Conservation (phyloP, 768 basidiomycete genomes). For the Termitomyces sp. region DNA sequence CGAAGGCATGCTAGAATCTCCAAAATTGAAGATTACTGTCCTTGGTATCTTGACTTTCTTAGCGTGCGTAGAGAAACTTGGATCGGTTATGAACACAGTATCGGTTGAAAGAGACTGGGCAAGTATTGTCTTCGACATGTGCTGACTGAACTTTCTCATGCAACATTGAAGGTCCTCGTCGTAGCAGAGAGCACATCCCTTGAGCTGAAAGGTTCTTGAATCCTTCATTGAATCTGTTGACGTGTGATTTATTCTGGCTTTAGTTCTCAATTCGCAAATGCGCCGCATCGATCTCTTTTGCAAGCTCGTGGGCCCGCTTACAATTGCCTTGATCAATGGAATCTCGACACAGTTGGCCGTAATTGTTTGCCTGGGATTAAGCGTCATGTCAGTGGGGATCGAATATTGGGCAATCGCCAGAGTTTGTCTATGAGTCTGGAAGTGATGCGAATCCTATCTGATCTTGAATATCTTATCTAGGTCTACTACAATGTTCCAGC, state of each 20-base stretch:
- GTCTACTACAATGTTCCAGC: constrained; percentile 2
- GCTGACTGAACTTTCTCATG: neutral
- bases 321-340: constrained; percentile 19
- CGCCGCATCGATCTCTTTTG: constrained; percentile 25
- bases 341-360: constrained; percentile 17
- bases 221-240: neutral
- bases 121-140: neutral
- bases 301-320: constrained; percentile 20
- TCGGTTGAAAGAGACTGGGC: constrained; percentile 25
- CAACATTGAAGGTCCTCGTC: constrained; percentile 1
- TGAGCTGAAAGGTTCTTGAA: constrained; percentile 2
- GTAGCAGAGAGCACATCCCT: constrained; percentile 1
- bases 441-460: neutral
- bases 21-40: neutral
- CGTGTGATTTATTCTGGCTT: neutral
- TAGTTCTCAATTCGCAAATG: constrained; percentile 23
- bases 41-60: constrained; percentile 9
- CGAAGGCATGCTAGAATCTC: neutral
- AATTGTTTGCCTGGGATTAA: constrained; percentile 12
- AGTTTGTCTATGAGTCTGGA: constrained; percentile 8
- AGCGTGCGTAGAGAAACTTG: constrained; percentile 23
- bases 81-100: constrained; percentile 19
- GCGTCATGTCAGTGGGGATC: constrained; percentile 14
- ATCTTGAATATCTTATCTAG: neutral
- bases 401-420: constrained; percentile 21